Base-by-base conservation (phyloP, 1,139 yeast genomes). In the Debaryomyces psychrophilus region DNA sequence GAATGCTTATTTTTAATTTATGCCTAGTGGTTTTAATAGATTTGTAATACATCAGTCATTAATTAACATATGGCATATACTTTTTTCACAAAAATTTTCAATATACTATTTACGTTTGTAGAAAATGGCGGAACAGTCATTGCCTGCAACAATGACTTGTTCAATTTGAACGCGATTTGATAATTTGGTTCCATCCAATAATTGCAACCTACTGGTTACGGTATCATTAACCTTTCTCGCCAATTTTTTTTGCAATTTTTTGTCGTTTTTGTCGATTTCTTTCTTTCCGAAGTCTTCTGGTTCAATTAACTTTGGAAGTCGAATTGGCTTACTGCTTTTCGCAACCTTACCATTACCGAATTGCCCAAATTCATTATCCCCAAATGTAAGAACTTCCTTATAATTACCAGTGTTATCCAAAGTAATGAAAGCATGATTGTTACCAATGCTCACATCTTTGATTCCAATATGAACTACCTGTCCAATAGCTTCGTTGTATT, bases 361-460 rank as follows among this genome's bases (percentile, higher is more conserved):
- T 67, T 92, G 97, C 18, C 95, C 96, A 54, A 55, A 71, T 56
- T 83, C 87, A 61, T 90, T 92, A 38, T 83, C 85, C 15, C 99
- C 99, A 88, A 96, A 89, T 3, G 74, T 78, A 39, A 87, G 64
- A 17, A 90, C 86, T 58, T 87, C 93, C 39, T 76, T 76, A 44
- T 45, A 25, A 2, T 52, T 33, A 0, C 77, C 77, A 1, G 49
- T 44, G 50, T 83, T 83, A 37, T 73, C 67, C 51, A 89, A 69
- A 2, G 83, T 81, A 8, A 86, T 80, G 41, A 85, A 75, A 1
- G 76, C 72, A 59, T 92, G 97, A 48, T 83, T 82, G 14, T 71
- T 68, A 8, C 96, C 95, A 18, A 81, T 74, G 11, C 79, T 63
- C 73, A 90, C 76, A 37, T 71, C 63, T 42, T 70, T 69, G 38